phyloP scores from a whole-genome alignment of 257 asterid genomes.

The Lycium ferocissimum region DNA sequence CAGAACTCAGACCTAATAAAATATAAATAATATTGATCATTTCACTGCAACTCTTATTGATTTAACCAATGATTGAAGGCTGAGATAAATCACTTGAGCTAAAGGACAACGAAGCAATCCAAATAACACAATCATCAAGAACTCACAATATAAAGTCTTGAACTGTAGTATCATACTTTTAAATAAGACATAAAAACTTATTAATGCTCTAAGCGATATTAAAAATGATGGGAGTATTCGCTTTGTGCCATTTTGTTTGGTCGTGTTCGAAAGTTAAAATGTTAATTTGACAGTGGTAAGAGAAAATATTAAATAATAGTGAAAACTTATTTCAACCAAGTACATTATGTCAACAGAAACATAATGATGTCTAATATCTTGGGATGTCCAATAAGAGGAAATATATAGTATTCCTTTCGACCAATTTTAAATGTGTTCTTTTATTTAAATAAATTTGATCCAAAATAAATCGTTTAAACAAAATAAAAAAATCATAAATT shows the following conservation, averaged over 20 bases:
- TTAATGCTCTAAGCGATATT: not conserved
- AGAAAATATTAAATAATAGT: not conserved
- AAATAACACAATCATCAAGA: not conserved
- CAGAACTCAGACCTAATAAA: too few relatives aligned
- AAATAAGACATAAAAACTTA: not conserved
- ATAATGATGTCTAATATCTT: not conserved
- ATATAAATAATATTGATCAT: too few relatives aligned
- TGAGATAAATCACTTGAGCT: not conserved
- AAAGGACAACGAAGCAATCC: not conserved
- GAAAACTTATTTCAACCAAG: not conserved
- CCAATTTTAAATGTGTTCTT: not conserved
- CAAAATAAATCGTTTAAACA: not conserved
- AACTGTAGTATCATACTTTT: not conserved
- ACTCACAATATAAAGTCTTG: not conserved
- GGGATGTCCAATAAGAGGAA: not conserved
- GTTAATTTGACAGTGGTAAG: not conserved
- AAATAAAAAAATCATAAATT: not conserved
- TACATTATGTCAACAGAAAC: not conserved
- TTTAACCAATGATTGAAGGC: not conserved
- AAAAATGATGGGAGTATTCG: not conserved
- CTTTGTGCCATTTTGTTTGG: not conserved
- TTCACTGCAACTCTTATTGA: too few relatives aligned
- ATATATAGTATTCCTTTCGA: not conserved
- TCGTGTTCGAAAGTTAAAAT: not conserved
- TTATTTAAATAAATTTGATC: not conserved